phyloP scores from a whole-genome alignment of 139 green algal species.

The Mesotaenium endlicherianum region DNA sequence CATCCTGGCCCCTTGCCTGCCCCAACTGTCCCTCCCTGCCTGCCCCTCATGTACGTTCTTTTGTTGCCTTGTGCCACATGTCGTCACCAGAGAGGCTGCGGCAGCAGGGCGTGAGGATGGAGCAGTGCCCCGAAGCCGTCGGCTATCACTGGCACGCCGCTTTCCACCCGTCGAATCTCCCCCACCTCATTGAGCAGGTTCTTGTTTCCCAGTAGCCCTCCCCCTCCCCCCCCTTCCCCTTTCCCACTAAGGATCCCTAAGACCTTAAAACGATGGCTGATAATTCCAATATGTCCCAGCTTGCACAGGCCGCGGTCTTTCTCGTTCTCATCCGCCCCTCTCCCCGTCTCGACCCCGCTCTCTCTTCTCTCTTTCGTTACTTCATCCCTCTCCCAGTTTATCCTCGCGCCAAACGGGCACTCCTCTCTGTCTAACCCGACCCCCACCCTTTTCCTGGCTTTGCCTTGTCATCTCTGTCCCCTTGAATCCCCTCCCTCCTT shows the following conservation, averaged over 20 bases:
- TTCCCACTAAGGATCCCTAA: no score
- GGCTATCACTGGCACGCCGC: slow-evolving; percentile 56
- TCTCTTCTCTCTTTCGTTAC: background rate
- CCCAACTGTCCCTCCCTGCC: no score
- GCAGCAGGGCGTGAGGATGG: slow-evolving; percentile 46
- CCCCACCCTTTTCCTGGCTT: no score
- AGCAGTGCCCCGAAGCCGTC: slow-evolving; percentile 49
- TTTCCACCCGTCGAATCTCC: slow-evolving; percentile 44
- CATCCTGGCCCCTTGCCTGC: no score
- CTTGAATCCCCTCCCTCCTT: no score
- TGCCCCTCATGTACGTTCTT: background rate
- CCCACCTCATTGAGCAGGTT: slow-evolving; percentile 50
- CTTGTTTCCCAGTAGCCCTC: background rate
- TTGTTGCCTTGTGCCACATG: background rate
- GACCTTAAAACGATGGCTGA: no score
- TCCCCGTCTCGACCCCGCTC: background rate
- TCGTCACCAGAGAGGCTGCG: slow-evolving; percentile 43
- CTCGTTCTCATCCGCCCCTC: background rate
- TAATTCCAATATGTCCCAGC: no score
- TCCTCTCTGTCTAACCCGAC: no score
- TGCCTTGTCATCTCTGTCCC: no score
- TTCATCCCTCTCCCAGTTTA: background rate
- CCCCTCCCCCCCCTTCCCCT: background rate
- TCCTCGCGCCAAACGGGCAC: no score
- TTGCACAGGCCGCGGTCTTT: no score